These are phyloP conservation scores for Gossypium lobatum DNA, from an alignment of 441 rosid species.

Conservation along the genomic window DNA sequence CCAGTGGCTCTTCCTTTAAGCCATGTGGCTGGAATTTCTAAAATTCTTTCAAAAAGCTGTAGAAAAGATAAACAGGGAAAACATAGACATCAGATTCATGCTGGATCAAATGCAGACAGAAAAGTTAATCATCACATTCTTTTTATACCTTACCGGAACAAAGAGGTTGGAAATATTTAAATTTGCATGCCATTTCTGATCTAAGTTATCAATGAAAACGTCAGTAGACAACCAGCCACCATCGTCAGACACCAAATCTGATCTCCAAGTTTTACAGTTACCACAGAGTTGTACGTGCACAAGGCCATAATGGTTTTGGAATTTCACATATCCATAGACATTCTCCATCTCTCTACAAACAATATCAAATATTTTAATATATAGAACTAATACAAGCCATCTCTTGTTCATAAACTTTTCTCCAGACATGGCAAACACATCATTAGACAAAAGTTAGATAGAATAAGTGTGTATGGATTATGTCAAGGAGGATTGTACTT, in stretches of 20 bases:
- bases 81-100: constrained; percentile 20
- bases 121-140: constrained; percentile 11
- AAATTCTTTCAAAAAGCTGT: constrained; percentile 92
- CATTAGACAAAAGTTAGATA: neutral
- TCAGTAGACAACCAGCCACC: constrained; percentile 96
- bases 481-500: neutral
- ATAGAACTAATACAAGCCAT: constrained; percentile 15
- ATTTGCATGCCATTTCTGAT: constrained; percentile 97
- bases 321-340: constrained; percentile 74
- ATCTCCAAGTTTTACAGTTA: constrained; percentile 90
- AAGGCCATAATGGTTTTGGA: constrained; percentile 87
- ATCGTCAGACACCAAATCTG: constrained; percentile 65
- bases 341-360: constrained; percentile 80
- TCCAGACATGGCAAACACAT: neutral
- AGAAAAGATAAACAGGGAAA: constrained; percentile 19
- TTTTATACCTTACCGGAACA: constrained; percentile 81
- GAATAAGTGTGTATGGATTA: neutral
- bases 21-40: constrained; percentile 90
- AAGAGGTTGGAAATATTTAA: constrained; percentile 73
- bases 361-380: constrained; percentile 18
- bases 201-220: constrained; percentile 74
- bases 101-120: constrained; percentile 10
- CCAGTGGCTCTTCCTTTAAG: constrained; percentile 96
- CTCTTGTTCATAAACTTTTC: neutral
- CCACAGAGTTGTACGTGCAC: constrained; percentile 85